These are phyloP conservation scores for Turnera subulata DNA, from an alignment of 345 rosid species.

Conservation along the genomic window DNA sequence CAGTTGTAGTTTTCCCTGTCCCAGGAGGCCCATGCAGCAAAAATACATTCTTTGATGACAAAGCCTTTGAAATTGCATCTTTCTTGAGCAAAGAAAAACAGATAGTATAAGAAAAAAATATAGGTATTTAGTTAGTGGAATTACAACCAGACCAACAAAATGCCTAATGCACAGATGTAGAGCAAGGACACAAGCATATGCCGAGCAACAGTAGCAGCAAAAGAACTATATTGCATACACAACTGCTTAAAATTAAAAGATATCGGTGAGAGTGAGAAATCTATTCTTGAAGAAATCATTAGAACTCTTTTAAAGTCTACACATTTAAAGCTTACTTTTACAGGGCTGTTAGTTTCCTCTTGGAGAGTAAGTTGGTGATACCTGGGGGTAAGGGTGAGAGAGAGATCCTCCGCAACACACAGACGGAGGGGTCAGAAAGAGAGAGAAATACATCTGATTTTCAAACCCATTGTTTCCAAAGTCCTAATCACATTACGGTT, in stretches of 20 bases:
- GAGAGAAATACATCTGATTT: too few relatives aligned
- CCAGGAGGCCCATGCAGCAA: constrained; percentile 99
- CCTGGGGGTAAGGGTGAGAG: too few relatives aligned
- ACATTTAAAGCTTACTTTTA: neutral
- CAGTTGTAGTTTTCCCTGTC: constrained; percentile 97
- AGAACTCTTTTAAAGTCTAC: neutral
- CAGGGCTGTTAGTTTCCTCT: too few relatives aligned
- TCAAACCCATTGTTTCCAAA: too few relatives aligned
- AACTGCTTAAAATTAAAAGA: too few relatives aligned
- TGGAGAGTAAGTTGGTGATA: too few relatives aligned
- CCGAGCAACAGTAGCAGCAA: too few relatives aligned
- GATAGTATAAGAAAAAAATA: neutral
- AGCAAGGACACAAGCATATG: too few relatives aligned
- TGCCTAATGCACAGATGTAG: neutral
- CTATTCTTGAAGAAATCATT: neutral
- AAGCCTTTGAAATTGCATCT: constrained; percentile 79
- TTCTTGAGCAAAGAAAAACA: constrained; percentile 39
- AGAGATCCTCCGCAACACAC: too few relatives aligned
- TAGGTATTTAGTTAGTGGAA: constrained; percentile 8
- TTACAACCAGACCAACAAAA: neutral
- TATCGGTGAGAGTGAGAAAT: neutral
- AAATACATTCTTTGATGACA: constrained; percentile 79
- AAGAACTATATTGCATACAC: too few relatives aligned
- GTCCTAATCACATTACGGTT: too few relatives aligned
- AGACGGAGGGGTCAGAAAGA: too few relatives aligned